Evolutionary conservation across 345 rosid genomes (phyloP).

Genomic region (Syzygium grande): DNA sequence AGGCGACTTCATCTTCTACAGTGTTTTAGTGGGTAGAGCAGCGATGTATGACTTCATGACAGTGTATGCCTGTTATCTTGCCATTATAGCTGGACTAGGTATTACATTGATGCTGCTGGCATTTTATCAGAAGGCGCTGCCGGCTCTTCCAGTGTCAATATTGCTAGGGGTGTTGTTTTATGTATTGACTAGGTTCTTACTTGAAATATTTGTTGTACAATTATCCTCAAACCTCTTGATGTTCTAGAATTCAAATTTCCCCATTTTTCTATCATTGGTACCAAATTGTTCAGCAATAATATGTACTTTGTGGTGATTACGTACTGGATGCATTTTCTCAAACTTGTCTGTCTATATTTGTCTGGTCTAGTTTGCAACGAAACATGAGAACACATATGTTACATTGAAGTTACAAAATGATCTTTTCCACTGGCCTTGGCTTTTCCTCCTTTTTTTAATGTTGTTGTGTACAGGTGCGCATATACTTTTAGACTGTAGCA

Average conservation of each 20-base stretch:
- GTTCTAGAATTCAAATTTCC: conserved; percentile 35
- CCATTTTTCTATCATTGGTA: neutral
- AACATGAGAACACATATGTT: neutral
- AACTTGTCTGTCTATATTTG: neutral
- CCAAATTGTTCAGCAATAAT: neutral
- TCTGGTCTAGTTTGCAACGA: neutral
- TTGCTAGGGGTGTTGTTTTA: conserved; percentile 75
- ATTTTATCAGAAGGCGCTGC: conserved; percentile 79
- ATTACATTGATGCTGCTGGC: conserved; percentile 77
- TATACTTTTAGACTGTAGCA: neutral
- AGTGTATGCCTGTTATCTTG: conserved; percentile 87
- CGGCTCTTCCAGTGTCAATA: conserved; percentile 88
- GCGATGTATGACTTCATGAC: conserved; percentile 96
- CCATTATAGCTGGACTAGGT: conserved; percentile 90
- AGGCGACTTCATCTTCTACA: conserved; percentile 93
- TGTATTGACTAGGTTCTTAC: conserved; percentile 55
- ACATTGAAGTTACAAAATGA: neutral
- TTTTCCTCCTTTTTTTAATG: neutral
- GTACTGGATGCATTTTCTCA: neutral
- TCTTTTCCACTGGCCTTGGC: neutral
- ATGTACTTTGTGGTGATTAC: neutral
- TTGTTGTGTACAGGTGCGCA: neutral
- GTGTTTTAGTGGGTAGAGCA: conserved; percentile 89
- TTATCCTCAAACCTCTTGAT: conserved; percentile 75
- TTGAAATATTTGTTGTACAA: conserved; percentile 66